Conservation (phyloP, 164 flowering plant genomes). For the Vitis labrusca region DNA sequence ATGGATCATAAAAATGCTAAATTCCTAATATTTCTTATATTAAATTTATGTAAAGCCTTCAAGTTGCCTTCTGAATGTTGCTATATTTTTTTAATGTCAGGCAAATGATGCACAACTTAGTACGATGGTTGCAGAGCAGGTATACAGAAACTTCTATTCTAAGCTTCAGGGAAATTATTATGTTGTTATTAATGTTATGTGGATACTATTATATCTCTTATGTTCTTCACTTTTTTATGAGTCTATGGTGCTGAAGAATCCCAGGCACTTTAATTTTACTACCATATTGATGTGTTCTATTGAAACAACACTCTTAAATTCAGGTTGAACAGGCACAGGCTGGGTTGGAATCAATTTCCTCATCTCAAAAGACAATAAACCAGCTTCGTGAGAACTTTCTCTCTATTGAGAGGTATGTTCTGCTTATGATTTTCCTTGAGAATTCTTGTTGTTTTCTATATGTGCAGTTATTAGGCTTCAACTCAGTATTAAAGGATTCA, state of each 20-base stretch:
- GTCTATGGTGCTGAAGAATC: not conserved
- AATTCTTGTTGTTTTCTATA: not conserved
- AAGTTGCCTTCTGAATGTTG: not conserved
- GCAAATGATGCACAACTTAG: slow-evolving; percentile 99
- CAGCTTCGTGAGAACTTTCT: slow-evolving; percentile 81
- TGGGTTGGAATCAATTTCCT: slow-evolving; percentile 79
- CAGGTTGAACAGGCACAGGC: slow-evolving; percentile 95
- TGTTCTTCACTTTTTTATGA: not conserved
- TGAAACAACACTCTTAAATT: slow-evolving; percentile 2
- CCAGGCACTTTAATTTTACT: too few species aligned
- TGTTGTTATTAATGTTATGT: too few species aligned
- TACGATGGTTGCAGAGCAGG: slow-evolving; percentile 99
- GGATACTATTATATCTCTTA: not conserved
- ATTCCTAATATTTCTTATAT: too few species aligned
- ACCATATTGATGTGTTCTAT: not conserved
- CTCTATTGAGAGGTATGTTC: slow-evolving; percentile 80
- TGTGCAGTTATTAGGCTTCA: not conserved
- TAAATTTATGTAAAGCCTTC: too few species aligned
- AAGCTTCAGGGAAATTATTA: too few species aligned
- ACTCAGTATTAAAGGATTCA: too few species aligned
- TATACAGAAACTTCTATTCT: slow-evolving; percentile 11
- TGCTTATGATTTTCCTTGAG: not conserved
- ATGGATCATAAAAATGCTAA: too few species aligned
- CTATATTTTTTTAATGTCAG: slow-evolving; percentile 37
- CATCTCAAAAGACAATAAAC: slow-evolving; percentile 67